phyloP scores from a whole-genome alignment of 768 basidiomycete species.

The Mycena amicta region DNA sequence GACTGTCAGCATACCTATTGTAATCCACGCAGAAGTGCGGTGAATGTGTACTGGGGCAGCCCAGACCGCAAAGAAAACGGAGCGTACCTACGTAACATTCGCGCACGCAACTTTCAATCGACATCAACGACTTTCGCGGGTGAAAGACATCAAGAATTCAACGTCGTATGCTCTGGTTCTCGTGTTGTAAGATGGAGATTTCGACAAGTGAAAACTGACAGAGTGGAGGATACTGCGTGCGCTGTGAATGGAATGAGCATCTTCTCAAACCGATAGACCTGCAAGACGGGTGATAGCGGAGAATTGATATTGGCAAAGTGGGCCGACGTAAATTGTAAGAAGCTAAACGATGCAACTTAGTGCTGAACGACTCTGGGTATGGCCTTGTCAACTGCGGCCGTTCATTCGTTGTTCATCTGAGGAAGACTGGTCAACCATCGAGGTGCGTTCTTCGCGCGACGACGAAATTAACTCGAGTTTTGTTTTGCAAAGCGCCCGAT shows the following conservation, averaged over 20 bases:
- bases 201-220: background rate
- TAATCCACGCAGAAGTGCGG: background rate
- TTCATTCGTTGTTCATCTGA: constrained; percentile 12
- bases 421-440: background rate
- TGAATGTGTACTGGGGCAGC: background rate
- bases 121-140: background rate
- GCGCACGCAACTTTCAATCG: background rate
- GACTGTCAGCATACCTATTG: constrained; percentile 6
- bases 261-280: constrained; percentile 14
- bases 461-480: constrained; percentile 2
- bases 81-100: background rate
- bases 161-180: background rate
- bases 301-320: constrained; percentile 12
- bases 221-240: background rate
- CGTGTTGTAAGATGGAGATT: background rate
- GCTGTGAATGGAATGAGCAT: background rate
- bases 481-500: constrained; percentile 11
- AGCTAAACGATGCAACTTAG: background rate
- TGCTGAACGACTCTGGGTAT: background rate
- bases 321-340: constrained; percentile 8
- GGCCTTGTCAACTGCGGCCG: background rate
- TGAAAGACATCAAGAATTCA: background rate
- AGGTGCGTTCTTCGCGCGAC: background rate
- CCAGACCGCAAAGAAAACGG: background rate
- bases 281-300: background rate